Conservation (phyloP, 352 stramenopile species). For the Pythium biforme region DNA sequence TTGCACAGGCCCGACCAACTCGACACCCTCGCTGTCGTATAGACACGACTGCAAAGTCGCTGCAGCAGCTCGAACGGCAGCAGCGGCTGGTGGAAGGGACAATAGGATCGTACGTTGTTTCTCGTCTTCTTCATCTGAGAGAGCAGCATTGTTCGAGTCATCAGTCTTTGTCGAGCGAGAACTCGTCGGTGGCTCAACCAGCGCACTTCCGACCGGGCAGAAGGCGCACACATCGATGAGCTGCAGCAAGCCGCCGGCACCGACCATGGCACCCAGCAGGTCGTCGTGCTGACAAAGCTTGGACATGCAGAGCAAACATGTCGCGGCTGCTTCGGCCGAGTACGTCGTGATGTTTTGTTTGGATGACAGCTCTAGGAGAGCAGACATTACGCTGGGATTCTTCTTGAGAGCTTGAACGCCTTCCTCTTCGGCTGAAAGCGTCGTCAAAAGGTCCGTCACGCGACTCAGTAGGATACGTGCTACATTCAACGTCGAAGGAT, state of each 20-base stretch:
- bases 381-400: conserved; percentile 57
- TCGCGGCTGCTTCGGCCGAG: conserved; percentile 54
- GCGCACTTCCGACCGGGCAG: conserved; percentile 52
- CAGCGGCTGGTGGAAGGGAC: conserved; percentile 36
- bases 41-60: conserved; percentile 59
- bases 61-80: conserved; percentile 53
- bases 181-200: conserved; percentile 12
- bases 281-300: conserved; percentile 63
- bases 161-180: conserved; percentile 22
- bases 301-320: conserved; percentile 58
- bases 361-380: conserved; percentile 57
- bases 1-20: conserved; percentile 33
- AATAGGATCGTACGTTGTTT: conserved; percentile 31
- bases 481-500: conserved; percentile 24
- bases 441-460: conserved; percentile 61
- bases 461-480: conserved; percentile 68
- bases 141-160: conserved; percentile 25
- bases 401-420: conserved; percentile 51
- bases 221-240: conserved; percentile 69
- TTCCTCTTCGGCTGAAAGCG: conserved; percentile 38
- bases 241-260: conserved; percentile 59
- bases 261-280: conserved; percentile 52
- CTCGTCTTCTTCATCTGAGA: conserved; percentile 22
- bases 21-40: conserved; percentile 39
- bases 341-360: conserved; percentile 59